These are phyloP conservation scores for Daldinia loculata DNA, from an alignment of 495 filamentous ascomycete species.

Conservation along the genomic window DNA sequence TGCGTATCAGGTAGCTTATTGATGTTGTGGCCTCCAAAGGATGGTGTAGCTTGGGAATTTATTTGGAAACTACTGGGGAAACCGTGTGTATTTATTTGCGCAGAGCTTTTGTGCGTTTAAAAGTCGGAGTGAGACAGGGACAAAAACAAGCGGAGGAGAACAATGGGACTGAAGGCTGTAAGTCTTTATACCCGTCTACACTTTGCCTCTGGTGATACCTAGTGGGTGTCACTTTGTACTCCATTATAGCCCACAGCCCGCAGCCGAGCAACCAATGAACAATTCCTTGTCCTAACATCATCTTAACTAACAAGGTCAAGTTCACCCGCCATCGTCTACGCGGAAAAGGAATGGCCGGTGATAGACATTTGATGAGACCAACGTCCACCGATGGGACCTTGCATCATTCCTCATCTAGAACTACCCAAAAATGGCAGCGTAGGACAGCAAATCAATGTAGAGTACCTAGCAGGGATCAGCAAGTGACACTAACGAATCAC, in stretches of 20 bases:
- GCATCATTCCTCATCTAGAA: conserved; percentile 40
- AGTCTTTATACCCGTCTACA: conserved; percentile 27
- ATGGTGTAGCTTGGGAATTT: conserved; percentile 5
- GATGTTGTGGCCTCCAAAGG: conserved; percentile 9
- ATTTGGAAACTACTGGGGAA: conserved; percentile 7
- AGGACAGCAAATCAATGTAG: conserved; percentile 36
- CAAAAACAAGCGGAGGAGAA: conserved; percentile 17
- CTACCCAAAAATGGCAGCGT: conserved; percentile 26
- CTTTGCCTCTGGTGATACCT: conserved; percentile 18
- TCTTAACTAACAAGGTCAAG: conserved; percentile 12
- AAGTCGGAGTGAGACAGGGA: background rate
- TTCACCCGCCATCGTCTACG: conserved; percentile 22
- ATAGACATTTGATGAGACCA: conserved; percentile 30
- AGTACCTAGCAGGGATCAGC: conserved; percentile 26
- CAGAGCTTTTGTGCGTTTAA: conserved; percentile 4
- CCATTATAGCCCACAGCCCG: background rate
- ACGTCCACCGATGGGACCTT: conserved; percentile 37
- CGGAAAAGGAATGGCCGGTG: conserved; percentile 30
- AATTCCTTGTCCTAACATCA: conserved; percentile 34
- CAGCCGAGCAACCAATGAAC: conserved; percentile 7
- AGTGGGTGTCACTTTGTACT: conserved; percentile 32
- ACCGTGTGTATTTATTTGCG: conserved; percentile 16
- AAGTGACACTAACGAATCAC: conserved; percentile 33
- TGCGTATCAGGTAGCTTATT: conserved; percentile 11
- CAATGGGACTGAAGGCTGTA: conserved; percentile 16